Conservation (phyloP, 1,284 basidiomycete genomes). For the Nidula niveotomentosa region DNA sequence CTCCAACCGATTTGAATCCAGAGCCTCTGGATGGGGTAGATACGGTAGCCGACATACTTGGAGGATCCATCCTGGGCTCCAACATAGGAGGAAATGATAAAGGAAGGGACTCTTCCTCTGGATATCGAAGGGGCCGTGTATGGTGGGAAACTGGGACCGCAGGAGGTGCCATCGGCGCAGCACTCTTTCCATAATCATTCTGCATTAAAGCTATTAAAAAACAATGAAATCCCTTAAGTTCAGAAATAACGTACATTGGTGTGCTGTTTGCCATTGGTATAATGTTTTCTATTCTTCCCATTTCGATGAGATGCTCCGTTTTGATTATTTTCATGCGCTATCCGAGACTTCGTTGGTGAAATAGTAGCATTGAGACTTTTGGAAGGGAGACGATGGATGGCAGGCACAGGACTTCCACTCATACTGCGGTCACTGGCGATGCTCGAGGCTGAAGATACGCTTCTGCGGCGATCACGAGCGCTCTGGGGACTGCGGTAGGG, state of each 20-base stretch:
- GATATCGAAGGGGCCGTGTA: slow-evolving; percentile 1
- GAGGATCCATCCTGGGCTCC: background rate
- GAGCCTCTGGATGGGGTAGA: slow-evolving; percentile 30
- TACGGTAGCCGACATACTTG: background rate
- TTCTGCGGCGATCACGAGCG: slow-evolving; percentile 33
- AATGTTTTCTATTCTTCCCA: slow-evolving; percentile 23
- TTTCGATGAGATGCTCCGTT: slow-evolving; percentile 3
- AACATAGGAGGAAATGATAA: background rate
- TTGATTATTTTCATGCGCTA: too few relatives aligned
- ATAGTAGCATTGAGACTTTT: slow-evolving; percentile 14
- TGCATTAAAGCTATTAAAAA: slow-evolving; percentile 1
- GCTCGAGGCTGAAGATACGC: slow-evolving; percentile 49
- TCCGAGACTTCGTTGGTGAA: slow-evolving; percentile 1
- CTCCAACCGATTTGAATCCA: slow-evolving; percentile 64
- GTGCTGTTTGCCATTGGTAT: slow-evolving; percentile 31
- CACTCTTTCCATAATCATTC: background rate
- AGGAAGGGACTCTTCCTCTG: background rate
- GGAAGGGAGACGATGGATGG: slow-evolving; percentile 64
- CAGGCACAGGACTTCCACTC: slow-evolving; percentile 45
- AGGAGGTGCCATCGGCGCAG: slow-evolving; percentile 17
- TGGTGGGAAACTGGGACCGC: slow-evolving; percentile 8
- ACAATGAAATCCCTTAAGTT: slow-evolving; percentile 2
- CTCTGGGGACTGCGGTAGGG: slow-evolving; percentile 29
- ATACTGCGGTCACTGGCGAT: slow-evolving; percentile 53
- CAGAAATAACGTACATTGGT: slow-evolving; percentile 16